These are phyloP conservation scores for Pichia gijzeniarum DNA, from an alignment of 805 yeast species.

Conservation along the genomic window DNA sequence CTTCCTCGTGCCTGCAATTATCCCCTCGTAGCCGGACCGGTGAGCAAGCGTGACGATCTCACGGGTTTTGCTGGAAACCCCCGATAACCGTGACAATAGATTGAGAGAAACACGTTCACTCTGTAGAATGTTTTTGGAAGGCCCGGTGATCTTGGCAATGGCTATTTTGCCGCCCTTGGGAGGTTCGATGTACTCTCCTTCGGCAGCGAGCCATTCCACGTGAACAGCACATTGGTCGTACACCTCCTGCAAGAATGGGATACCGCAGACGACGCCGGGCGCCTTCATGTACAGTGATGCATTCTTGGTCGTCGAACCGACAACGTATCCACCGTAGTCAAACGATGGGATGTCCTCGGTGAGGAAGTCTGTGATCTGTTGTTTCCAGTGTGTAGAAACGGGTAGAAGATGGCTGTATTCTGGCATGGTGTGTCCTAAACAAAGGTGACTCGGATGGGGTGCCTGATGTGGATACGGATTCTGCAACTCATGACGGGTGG, in stretches of 20 bases:
- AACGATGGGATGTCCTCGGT: constrained; percentile 89
- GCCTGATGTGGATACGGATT: too few species aligned
- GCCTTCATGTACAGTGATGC: constrained; percentile 82
- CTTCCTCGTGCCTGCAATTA: constrained; percentile 92
- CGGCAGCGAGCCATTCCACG: constrained; percentile 68
- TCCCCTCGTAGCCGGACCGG: constrained; percentile 64
- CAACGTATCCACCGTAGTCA: constrained; percentile 92
- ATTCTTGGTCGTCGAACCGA: constrained; percentile 64
- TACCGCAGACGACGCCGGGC: constrained; percentile 73
- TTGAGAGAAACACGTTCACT: constrained; percentile 87
- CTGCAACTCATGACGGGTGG: too few species aligned
- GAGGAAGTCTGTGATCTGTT: constrained; percentile 66
- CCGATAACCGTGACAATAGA: constrained; percentile 74
- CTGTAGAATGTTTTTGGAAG: constrained; percentile 68
- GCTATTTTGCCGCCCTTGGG: constrained; percentile 51
- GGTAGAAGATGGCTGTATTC: constrained; percentile 52
- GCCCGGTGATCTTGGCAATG: constrained; percentile 75
- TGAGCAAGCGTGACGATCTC: constrained; percentile 56
- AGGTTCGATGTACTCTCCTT: constrained; percentile 56
- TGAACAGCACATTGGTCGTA: constrained; percentile 64
- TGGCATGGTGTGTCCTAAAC: background rate
- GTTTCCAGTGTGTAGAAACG: constrained; percentile 73
- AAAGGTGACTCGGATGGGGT: too few species aligned
- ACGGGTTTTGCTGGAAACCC: constrained; percentile 74
- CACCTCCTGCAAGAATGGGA: constrained; percentile 85